Evolutionary conservation across 805 yeast genomes (phyloP).

Genomic region (Zygotorulaspora sp.): DNA sequence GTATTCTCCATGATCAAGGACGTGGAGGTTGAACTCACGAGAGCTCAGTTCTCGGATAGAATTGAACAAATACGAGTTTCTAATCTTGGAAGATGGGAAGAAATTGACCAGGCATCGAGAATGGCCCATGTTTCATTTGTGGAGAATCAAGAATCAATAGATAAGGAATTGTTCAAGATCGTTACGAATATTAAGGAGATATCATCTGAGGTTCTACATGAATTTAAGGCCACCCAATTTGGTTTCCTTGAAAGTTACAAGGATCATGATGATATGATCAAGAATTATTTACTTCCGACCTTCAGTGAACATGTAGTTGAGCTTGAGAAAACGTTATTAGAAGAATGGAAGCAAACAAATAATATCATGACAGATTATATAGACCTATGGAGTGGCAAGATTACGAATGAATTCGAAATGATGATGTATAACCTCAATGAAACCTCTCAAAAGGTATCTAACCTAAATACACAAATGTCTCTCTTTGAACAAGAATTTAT

Average conservation of each 20-base stretch:
- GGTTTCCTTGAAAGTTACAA: constrained; percentile 12
- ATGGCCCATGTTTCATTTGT: constrained; percentile 4
- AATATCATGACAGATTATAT: constrained; percentile 13
- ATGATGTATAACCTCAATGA: constrained; percentile 15
- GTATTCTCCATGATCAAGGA: constrained; percentile 18
- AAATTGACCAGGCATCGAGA: constrained; percentile 4
- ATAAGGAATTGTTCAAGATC: constrained; percentile 6
- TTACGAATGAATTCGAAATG: constrained; percentile 13
- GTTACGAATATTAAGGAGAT: constrained; percentile 5
- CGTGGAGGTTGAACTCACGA: constrained; percentile 14
- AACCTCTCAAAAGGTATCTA: constrained; percentile 14
- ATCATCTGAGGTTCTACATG: constrained; percentile 6
- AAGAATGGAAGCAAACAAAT: constrained; percentile 15
- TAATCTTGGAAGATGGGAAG: constrained; percentile 8
- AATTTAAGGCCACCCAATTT: constrained; percentile 12
- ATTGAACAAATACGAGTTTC: constrained; percentile 3
- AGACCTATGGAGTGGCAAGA: constrained; percentile 16
- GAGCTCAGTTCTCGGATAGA: constrained; percentile 26
- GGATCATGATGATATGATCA: constrained; percentile 11
- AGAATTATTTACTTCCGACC: constrained; percentile 11
- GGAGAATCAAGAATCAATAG: constrained; percentile 6
- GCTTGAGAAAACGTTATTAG: constrained; percentile 25
- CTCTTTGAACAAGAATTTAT: constrained; percentile 7
- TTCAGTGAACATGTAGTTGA: constrained; percentile 22
- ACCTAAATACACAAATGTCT: constrained; percentile 14